Conservation (phyloP, 176 grass and related monocot species). For the Neostapfia colusana region DNA sequence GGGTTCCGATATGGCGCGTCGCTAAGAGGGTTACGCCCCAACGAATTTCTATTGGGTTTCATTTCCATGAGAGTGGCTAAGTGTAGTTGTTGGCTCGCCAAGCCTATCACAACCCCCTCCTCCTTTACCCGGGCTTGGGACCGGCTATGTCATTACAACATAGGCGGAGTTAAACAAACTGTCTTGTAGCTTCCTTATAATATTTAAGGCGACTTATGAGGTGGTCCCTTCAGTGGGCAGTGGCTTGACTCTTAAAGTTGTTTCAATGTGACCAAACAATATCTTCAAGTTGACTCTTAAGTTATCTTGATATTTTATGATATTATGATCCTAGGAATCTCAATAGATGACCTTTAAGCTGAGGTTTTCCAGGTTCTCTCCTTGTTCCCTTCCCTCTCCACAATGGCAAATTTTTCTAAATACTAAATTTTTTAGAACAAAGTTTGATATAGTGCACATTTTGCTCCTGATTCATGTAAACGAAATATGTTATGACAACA, state of each 20-base stretch:
- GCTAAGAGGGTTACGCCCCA: too few relatives aligned
- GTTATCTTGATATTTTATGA: neutral
- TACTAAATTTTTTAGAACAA: conserved; percentile 6
- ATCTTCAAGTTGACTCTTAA: neutral
- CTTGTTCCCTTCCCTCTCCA: neutral
- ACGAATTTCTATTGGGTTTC: too few relatives aligned
- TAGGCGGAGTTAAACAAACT: too few relatives aligned
- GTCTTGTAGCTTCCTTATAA: neutral
- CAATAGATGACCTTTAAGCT: neutral
- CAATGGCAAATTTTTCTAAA: neutral
- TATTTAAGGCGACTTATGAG: neutral
- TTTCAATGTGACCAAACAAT: neutral
- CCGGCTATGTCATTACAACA: too few relatives aligned
- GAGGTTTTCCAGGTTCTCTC: neutral
- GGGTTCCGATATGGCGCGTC: too few relatives aligned
- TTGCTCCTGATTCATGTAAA: neutral
- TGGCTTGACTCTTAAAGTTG: neutral
- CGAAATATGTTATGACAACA: neutral
- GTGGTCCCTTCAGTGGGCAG: neutral
- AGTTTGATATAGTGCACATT: neutral
- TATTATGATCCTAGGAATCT: neutral
- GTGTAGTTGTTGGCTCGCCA: too few relatives aligned
- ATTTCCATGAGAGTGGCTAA: too few relatives aligned
- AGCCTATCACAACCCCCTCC: too few relatives aligned
- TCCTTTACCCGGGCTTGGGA: too few relatives aligned